Evolutionary conservation across 2,329 filamentous ascomycete genomes (phyloP), one percentile per base, ranked within the genome.

Genomic region (Verticillium nubilum): DNA sequence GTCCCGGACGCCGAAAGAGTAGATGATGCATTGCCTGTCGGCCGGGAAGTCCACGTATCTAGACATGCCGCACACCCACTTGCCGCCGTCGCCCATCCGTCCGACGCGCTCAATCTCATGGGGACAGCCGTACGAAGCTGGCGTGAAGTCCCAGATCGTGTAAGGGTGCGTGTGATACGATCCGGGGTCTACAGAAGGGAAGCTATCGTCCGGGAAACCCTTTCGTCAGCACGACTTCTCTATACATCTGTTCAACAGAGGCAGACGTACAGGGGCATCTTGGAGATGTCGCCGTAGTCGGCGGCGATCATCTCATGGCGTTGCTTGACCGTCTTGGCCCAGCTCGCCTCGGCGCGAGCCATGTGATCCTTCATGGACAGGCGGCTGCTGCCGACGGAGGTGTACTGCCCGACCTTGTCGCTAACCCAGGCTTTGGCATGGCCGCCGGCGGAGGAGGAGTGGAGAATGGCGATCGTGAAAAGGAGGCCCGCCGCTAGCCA

Each of bases 11-110:
- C 75, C 75, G 57, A 77, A 76, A 17, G 70, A 72, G 64, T 77
- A 77, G 60, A 76, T 69, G 58, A 73, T 60, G 57, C 69, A 70
- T 12, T 69, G 66, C 31, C 56, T 60, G 33, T 58, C 61, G 26
- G 56, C 60, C 13, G 63, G 63, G 53, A 66, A 62, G 13, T 64
- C 63, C 61, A 73, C 71, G 59, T 72, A 74, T n/a, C 67, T 63
- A 6, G 68, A 70, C 71, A 76, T 74, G 37, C 74, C 75, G 64
- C 74, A 78, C 15, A 76, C 70, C 71, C 73, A 75, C 62, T 77
- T 78, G 25, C 75, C 75, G n/a, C 75, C 75, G 42, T 76, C 74
- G 29, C 75, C 75, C 5, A 74, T 62, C 4, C 69, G 65, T 3
- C 75, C 75, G 2, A 77, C 65, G 6, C 75, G 69, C 60, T 76